phyloP scores from a whole-genome alignment of 2,329 filamentous ascomycete species.

The Cladophialophora chaetospira region DNA sequence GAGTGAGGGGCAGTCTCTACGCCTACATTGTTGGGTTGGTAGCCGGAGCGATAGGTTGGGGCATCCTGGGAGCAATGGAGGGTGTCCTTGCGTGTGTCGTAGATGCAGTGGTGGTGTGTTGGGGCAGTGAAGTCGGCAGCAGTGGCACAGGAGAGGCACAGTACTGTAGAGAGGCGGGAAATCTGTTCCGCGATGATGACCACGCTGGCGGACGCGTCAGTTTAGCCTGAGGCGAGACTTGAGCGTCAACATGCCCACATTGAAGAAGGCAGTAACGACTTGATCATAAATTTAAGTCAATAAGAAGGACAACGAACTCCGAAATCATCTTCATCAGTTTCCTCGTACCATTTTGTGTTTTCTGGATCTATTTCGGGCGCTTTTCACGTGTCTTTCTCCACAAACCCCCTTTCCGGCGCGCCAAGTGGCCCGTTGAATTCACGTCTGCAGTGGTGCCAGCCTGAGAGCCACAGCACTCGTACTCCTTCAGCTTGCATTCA shows the following conservation, averaged over 20 bases:
- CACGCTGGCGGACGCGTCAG: conserved; percentile 27
- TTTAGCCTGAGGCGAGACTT: conserved; percentile 21
- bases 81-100: conserved; percentile 83
- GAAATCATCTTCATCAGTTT: too few relatives aligned
- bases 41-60: conserved; percentile 93
- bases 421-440: conserved; percentile 10
- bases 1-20: conserved; percentile 77
- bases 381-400: conserved; percentile 14
- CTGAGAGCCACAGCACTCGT: not conserved
- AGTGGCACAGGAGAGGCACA: conserved; percentile 64
- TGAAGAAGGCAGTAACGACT: too few relatives aligned
- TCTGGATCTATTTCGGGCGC: not conserved
- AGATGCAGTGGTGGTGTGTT: conserved; percentile 88
- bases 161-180: conserved; percentile 89
- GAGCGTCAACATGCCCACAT: not conserved
- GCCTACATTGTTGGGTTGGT: conserved; percentile 92
- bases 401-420: too few relatives aligned
- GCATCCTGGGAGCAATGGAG: conserved; percentile 86
- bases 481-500: conserved; percentile 10
- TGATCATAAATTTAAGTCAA: not conserved
- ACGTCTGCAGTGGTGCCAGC: too few relatives aligned
- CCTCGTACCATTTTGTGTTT: too few relatives aligned
- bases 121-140: conserved; percentile 81
- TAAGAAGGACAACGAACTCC: too few relatives aligned
- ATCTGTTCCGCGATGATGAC: conserved; percentile 71